Evolutionary conservation across 2,329 filamentous ascomycete genomes (phyloP), one percentile per base, ranked within the genome.

Genomic region (Aureobasidium namibiae): DNA sequence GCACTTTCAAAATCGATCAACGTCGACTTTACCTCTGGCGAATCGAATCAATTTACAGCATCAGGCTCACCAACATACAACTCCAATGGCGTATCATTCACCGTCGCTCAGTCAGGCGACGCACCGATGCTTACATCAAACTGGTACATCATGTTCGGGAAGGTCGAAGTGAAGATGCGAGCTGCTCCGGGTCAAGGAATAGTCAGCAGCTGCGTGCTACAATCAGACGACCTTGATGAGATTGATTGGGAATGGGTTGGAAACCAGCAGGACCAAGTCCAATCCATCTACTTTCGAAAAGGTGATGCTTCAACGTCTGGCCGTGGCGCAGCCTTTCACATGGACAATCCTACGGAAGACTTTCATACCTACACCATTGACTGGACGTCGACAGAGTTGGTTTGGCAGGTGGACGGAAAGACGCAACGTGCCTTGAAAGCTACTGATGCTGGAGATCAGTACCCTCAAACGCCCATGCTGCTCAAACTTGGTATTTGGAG

Each of bases 101-200:
- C 89, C 26, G 86, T 99, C 56, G 75, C 83, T 56, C 77, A 85
- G 68, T 80, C 85, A 53, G 92, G 92, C 60, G 90, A 99, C 70
- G 83, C 90, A 3, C 94, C 94, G 0, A 88, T 92, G 72, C 83
- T 99, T 62, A 82, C 82, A 64, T 95, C 91, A 62, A 84, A 94
- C 68, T 97, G 95, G 83, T 97, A 96, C 80, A 96, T 99, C 77
- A 97, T 99, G 94, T 99, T 96, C 72, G 94, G 94, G 65, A 88
- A 87, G 63, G 89, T 96, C 69, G 88, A 95, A 65, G 83, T 92
- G 65, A 86, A 84, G 33, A 81, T 96, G 78, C 92, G 92, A 75
- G 85, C 90, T 26, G 91, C 94, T 10, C 87, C 91, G 0, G 94
- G 94, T 8, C 85, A 83, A 10, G 94, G 94, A 61, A 96, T 99